phyloP scores from a whole-genome alignment of 2,329 filamentous ascomycete species.

The Fusarium secorum region DNA sequence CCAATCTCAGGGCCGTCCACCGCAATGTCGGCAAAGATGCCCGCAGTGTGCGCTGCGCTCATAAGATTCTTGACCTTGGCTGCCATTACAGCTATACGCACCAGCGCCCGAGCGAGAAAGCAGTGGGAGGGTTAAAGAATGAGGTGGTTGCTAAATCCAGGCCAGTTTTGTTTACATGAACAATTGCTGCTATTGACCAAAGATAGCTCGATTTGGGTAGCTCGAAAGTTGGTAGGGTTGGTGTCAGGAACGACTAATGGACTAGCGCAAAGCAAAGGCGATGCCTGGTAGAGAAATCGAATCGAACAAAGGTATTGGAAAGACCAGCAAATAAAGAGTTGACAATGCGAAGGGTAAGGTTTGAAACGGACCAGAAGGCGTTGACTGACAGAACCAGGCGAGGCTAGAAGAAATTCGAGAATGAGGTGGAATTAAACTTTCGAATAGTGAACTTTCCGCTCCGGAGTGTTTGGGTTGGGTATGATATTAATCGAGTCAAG shows the following conservation, averaged over 20 bases:
- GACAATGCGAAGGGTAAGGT: slow-evolving; percentile 3
- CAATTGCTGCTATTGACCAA: slow-evolving; percentile 30
- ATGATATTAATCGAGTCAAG: slow-evolving; percentile 1
- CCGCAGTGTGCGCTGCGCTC: slow-evolving; percentile 80
- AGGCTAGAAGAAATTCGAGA: slow-evolving; percentile 3
- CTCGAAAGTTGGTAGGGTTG: slow-evolving; percentile 20
- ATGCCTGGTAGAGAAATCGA: slow-evolving; percentile 16
- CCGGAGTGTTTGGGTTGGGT: neutral
- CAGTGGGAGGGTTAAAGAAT: neutral
- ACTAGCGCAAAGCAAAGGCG: slow-evolving; percentile 15
- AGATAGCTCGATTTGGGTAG: slow-evolving; percentile 27
- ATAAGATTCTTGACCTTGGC: slow-evolving; percentile 64
- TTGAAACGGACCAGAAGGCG: slow-evolving; percentile 22
- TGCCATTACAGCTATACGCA: slow-evolving; percentile 53
- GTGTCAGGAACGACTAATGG: slow-evolving; percentile 22
- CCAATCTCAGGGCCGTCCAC: slow-evolving; percentile 93
- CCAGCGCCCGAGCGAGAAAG: slow-evolving; percentile 1
- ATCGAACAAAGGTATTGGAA: neutral
- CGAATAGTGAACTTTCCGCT: neutral
- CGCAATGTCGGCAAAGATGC: slow-evolving; percentile 93
- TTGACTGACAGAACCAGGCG: slow-evolving; percentile 11
- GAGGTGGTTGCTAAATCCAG: slow-evolving; percentile 4
- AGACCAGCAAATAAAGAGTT: slow-evolving; percentile 26
- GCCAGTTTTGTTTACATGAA: slow-evolving; percentile 39
- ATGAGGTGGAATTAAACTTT: slow-evolving; percentile 26